Evolutionary conservation across 2,329 filamentous ascomycete species (phyloP), one percentile per base, ranked within the genome.

Genomic region (Aphanoascus verrucosus): DNA sequence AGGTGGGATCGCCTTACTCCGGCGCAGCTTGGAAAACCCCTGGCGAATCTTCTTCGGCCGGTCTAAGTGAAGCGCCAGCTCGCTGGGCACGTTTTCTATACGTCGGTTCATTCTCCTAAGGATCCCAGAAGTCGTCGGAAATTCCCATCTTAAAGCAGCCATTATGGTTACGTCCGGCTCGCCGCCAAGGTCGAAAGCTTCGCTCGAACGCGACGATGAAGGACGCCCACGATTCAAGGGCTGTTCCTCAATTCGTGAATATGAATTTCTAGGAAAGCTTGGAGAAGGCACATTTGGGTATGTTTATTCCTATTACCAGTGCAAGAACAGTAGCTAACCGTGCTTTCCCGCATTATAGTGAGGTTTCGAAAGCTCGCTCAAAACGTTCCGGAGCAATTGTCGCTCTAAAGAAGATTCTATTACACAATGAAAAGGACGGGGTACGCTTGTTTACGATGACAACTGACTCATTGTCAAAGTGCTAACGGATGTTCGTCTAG

Each of bases 401-500:
- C 56, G 93, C 93, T 3, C 71, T 98, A 64, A 98, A 98, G 75
- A 97, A 97, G 78, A 98, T 98, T 60, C 82, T 98, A 60, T 96
- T 97, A 87, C 93, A 97, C 69, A 94, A 97, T 69, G 93, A 98
- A 74, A 97, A 96, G 69, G 93, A 98, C 70, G 93, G 93, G 48
- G 84, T 87, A 71, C 62, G 82, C 19, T 72, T 42, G 32, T 42
- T 43, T 42, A 14, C 11, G 28, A 11, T 15, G 8, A 6, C 6
- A 7, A 3, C 35, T 35, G 17, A 5, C 3, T 17, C 45, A n/a
- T 9, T 2, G 23, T n/a, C 34, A 17, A 59, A 46, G n/a, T n/a
- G 45, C 34, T 37, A 12, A 41, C 23, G 12, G 32, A 38, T 52
- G 12, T n/a, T 9, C 43, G n/a, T 2, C 35, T 43, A 87, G 75